Conservation (phyloP, 1,139 yeast species). For the Taphrina pruni region DNA sequence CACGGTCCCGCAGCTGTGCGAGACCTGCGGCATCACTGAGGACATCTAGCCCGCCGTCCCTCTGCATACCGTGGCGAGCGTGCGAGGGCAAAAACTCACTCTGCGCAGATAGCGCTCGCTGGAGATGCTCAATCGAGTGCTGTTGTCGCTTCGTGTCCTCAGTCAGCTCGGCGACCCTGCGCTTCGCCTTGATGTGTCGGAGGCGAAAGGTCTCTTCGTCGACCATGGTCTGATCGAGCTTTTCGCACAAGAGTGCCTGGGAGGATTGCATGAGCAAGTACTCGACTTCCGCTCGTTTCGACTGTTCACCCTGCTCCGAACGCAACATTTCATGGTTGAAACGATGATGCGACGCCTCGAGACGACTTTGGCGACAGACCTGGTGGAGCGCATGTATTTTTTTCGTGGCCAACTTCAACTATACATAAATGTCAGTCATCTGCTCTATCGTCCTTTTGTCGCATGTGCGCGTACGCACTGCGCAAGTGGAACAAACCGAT, state of each 20-base stretch:
- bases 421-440: neutral
- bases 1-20: constrained; percentile 25
- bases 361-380: neutral
- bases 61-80: neutral
- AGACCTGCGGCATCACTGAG: constrained; percentile 38
- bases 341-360: constrained; percentile 16
- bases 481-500: neutral
- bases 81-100: neutral
- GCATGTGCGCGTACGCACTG: constrained; percentile 1
- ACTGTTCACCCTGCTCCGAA: constrained; percentile 13
- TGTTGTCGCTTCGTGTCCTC: constrained; percentile 29
- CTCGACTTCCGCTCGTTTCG: constrained; percentile 26
- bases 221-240: constrained; percentile 4
- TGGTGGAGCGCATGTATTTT: neutral
- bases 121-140: constrained; percentile 28
- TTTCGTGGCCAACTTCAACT: constrained; percentile 11
- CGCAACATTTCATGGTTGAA: constrained; percentile 27
- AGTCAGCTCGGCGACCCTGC: constrained; percentile 24
- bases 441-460: neutral
- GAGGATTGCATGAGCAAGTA: constrained; percentile 6
- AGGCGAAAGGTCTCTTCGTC: constrained; percentile 27
- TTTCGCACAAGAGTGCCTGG: constrained; percentile 9
- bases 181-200: constrained; percentile 35
- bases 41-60: constrained; percentile 30
- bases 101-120: constrained; percentile 24